Base-by-base conservation (phyloP, 139 green algal genomes). In the Dunaliella sp. region DNA sequence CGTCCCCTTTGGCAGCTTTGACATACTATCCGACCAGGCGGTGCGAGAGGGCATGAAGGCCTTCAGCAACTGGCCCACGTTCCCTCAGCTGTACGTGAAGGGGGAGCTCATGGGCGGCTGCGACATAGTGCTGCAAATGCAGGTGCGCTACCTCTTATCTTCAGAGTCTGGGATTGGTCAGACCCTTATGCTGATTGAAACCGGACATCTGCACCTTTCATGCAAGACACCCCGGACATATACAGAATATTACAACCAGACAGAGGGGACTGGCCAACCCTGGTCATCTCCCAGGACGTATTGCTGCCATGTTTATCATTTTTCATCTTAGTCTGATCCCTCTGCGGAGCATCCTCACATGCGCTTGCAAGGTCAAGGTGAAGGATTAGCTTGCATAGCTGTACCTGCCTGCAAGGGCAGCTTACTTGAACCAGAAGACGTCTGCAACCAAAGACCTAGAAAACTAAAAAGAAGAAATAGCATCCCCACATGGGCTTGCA, bases 21-120 rank as follows among this genome's bases (percentile, higher is more conserved):
- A 98, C 90, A 98, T 98, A 86, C 90, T 98, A 24, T 28, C 31
- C 0, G 93, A 98, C 83, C 92, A 97, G 48, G 89, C 85, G 0
- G 88, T 98, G 2, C 90, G 96, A 36, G 92, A 98, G 89, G 95
- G 94, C 1, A 91, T 98, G 34, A 98, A 98, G 89, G 90, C 92
- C 76, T 95, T 93, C 82, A 93, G 88, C 31, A 86, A 95, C 48
- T 98, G 95, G 95, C 96, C 95, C 33, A 98, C 95, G 22, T 98
- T 95, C 88, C 96, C 96, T 36, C 96, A 95, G 38, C 88, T 98
- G 36, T 84, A 84, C 28, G 80, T 84, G 2, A 75, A 28, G 94
- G 88, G 95, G 21, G 96, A 98, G 90, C 86, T 96, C 35, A 21
- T 96, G 81, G 94, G 94, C 28, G 94, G 94, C 25, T 96, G 92